Percentiles rank a stretch among this genome's conserved stretches.
phyloP scores from a whole-genome alignment of 805 yeast genomes.

The Ogataea paraovalis region DNA sequence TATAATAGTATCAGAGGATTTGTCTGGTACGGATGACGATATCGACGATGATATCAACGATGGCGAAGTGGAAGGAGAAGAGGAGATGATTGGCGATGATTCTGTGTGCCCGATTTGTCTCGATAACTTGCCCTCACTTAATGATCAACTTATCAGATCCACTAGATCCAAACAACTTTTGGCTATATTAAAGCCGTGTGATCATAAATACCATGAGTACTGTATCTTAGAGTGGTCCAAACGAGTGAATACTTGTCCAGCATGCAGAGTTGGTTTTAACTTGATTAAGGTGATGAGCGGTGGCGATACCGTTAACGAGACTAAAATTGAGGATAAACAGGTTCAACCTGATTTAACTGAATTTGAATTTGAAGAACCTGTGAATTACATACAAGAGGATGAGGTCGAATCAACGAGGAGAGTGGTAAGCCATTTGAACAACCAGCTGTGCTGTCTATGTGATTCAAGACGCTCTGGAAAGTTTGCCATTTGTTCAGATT shows the following conservation, averaged over 20 bases:
- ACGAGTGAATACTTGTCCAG: conserved; percentile 35
- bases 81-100: conserved; percentile 3
- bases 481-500: conserved; percentile 30
- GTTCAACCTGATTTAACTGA: conserved; percentile 24
- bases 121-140: conserved; percentile 22
- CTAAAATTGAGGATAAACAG: conserved; percentile 20
- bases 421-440: conserved; percentile 16
- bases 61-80: neutral
- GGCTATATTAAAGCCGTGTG: conserved; percentile 31
- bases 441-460: conserved; percentile 31
- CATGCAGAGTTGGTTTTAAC: conserved; percentile 28
- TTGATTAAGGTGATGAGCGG: conserved; percentile 18
- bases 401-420: conserved; percentile 1
- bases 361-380: conserved; percentile 10
- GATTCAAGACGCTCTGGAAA: conserved; percentile 22
- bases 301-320: conserved; percentile 13
- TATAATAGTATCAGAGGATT: neutral
- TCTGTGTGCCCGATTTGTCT: conserved; percentile 31
- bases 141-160: conserved; percentile 10
- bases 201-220: conserved; percentile 32
- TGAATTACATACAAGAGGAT: conserved; percentile 4
- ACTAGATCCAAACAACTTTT: conserved; percentile 24
- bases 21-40: neutral
- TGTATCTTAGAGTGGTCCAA: conserved; percentile 35
- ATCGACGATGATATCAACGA: neutral